Evolutionary conservation across 1,284 basidiomycete genomes (phyloP), one percentile per base, ranked within the genome.

Genomic region (Marasmius sp.): DNA sequence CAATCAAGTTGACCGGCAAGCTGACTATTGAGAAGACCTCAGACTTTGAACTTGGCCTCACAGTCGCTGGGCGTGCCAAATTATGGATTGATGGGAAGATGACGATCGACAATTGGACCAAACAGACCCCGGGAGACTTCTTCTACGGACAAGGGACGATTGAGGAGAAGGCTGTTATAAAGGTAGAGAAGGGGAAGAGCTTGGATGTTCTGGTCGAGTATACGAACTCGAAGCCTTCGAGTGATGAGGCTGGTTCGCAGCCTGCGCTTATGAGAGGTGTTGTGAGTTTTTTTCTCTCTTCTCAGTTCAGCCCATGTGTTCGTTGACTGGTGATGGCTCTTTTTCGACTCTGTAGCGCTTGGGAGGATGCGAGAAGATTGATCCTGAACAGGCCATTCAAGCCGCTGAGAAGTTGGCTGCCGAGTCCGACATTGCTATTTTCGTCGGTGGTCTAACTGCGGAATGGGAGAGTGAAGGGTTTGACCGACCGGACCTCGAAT

Each of bases 391-490:
- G 54, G 85, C 85, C 0, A 83, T 91, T 33, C 72, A 77, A 38
- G 81, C 82, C 14, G 89, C 90, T 0, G 85, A 85, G 10, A 72
- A 76, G 16, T 72, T 89, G 43, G 91, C 89, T 0, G 75, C 79
- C 34, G 70, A 76, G 11, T 81, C 79, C 37, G 89, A 91, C 71
- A 79, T 78, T 7, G 86, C 85, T 36, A 72, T 91, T 56, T 77
- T 89, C 56, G 79, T 90, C 39, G 85, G 79, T 6, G 90, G 89
- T 8, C 76, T 91, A 20, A 87, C 85, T 57, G 82, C 82, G 0
- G 86, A 88, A 71, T 88, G 86, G 87, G 87, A 89, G 72, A 84
- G 82, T 58, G 87, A 90, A 72, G 86, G 87, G 6, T 88, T 87
- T 63, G 88, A 91, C 66, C 75, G 88, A 34, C 81, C 82, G 6